These are phyloP conservation scores for Geoglossum cookeanum DNA, from an alignment of 2,329 filamentous ascomycete genomes.

Conservation along the genomic window DNA sequence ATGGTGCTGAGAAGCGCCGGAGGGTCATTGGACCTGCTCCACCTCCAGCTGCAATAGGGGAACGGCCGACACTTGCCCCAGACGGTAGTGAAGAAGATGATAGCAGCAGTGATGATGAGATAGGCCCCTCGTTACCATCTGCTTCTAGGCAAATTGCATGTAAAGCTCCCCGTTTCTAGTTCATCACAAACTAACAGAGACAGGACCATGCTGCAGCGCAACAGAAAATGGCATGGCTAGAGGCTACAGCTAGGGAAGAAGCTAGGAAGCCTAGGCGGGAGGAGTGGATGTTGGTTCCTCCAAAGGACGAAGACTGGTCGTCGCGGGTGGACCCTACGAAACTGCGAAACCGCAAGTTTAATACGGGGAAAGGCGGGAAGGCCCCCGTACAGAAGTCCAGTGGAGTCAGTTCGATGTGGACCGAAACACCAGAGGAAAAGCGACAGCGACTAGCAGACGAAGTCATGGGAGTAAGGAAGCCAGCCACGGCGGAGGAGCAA, in stretches of 20 bases:
- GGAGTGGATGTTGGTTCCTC: slow-evolving; percentile 67
- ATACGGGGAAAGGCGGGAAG: slow-evolving; percentile 43
- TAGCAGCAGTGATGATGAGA: slow-evolving; percentile 20
- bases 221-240: background rate
- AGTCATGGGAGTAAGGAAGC: slow-evolving; percentile 48
- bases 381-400: slow-evolving; percentile 20
- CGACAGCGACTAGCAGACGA: slow-evolving; percentile 61
- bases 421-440: slow-evolving; percentile 80
- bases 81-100: slow-evolving; percentile 14
- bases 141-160: slow-evolving; percentile 2
- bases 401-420: slow-evolving; percentile 52
- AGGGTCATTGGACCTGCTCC: slow-evolving; percentile 25
- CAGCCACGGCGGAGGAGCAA: slow-evolving; percentile 18
- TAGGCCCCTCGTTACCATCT: slow-evolving; percentile 23
- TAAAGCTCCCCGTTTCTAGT: background rate
- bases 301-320: slow-evolving; percentile 31
- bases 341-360: slow-evolving; percentile 64
- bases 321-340: slow-evolving; percentile 66
- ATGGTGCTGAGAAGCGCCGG: slow-evolving; percentile 11
- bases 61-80: slow-evolving; percentile 23
- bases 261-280: slow-evolving; percentile 43
- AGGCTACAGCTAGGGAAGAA: background rate
- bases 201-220: background rate
- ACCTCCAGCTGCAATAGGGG: slow-evolving; percentile 28
- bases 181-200: background rate